Base-by-base conservation (phyloP, 345 rosid species). In the Theobroma cacao region DNA sequence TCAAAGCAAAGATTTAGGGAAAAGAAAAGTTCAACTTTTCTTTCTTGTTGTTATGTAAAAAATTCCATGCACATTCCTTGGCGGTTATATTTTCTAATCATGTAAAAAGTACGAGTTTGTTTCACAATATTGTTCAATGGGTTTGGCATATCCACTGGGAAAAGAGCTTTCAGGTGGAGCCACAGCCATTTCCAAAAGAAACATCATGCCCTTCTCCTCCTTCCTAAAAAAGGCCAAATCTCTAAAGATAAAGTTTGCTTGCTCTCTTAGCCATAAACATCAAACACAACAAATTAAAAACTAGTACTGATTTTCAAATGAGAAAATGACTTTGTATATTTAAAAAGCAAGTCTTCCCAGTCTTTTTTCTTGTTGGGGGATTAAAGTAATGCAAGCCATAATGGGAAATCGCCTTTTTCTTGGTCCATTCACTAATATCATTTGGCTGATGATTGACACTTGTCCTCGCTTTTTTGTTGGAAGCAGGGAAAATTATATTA, bases 401-500 rank as follows among this genome's bases (percentile, higher is more conserved):
- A 74, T n/a, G 59, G 65, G 63, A 77, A 43, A 67, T 65, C 22
- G 6, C 26, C 31, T 7, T 33, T 64, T 59, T 74, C 78, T 75
- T 48, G 80, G 72, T 77, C 28, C 1, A 45, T 5, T 79, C 24
- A 68, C 60, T 78, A 7, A 45, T 53, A 80, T 82, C 75, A 82
- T 84, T 75, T 38, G 11, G 78, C 77, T 73, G 82, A 84, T 81
- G 80, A 80, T 84, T 80, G 87, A 84, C 89, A 87, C 82, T 80
- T 82, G 83, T 87, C 87, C 83, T 5, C 8, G 5, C 72, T 36
- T 70, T 56, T 53, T 38, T 12, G 47, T 9, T 79, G 36, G 48
- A 38, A 26, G 43, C 40, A 56, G 56, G 24, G 40, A 78, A 31
- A 30, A 4, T 24, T 9, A 12, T 34, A 34, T 66, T 76, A 59